Percentiles rank a stretch among this genome's conserved stretches.
Evolutionary conservation across 148 eudicot genomes (phyloP).

Genomic region (Camellia granthamiana): DNA sequence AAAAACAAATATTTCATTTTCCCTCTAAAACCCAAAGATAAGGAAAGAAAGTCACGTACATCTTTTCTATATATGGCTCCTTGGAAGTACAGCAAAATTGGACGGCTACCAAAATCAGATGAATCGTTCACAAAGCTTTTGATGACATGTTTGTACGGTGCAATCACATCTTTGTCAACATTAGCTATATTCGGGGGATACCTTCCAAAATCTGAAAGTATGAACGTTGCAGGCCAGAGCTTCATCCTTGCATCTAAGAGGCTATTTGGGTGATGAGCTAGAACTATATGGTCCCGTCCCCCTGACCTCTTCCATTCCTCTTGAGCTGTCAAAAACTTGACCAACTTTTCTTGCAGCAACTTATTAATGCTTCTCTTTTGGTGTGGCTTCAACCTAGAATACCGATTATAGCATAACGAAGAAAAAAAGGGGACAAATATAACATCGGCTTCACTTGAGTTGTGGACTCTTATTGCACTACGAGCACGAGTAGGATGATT

Average conservation of each 20-base stretch:
- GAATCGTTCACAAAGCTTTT: slow-evolving; percentile 59
- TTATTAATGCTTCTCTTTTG: slow-evolving; percentile 47
- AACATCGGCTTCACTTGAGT: slow-evolving; percentile 91
- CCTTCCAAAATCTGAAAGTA: slow-evolving; percentile 95
- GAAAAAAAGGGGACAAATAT: slow-evolving; percentile 94
- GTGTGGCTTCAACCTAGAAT: slow-evolving; percentile 48
- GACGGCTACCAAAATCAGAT: slow-evolving; percentile 76
- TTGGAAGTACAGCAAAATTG: slow-evolving; percentile 79
- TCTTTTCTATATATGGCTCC: slow-evolving; percentile 96
- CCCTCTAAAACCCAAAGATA: slow-evolving; percentile 6
- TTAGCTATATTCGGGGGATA: slow-evolving; percentile 90
- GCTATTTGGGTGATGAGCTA: slow-evolving; percentile 98
- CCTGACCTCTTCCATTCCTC: slow-evolving; percentile 90
- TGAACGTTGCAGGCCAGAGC: slow-evolving; percentile 84
- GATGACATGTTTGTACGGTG: slow-evolving; percentile 86
- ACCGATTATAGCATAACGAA: slow-evolving; percentile 73
- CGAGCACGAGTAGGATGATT: slow-evolving; percentile 37
- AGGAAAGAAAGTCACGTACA: slow-evolving; percentile 42
- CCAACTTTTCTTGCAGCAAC: slow-evolving; percentile 67
- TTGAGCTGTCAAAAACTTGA: slow-evolving; percentile 54
- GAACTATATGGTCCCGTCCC: slow-evolving; percentile 76
- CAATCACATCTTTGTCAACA: slow-evolving; percentile 91
- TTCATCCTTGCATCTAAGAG: slow-evolving; percentile 74
- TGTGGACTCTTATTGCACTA: slow-evolving; percentile 61
- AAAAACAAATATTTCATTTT: neutral